Percentiles rank a stretch among this genome's conserved stretches.
Conservation (phyloP, 768 basidiomycete species). For the Sarcodon sp. region DNA sequence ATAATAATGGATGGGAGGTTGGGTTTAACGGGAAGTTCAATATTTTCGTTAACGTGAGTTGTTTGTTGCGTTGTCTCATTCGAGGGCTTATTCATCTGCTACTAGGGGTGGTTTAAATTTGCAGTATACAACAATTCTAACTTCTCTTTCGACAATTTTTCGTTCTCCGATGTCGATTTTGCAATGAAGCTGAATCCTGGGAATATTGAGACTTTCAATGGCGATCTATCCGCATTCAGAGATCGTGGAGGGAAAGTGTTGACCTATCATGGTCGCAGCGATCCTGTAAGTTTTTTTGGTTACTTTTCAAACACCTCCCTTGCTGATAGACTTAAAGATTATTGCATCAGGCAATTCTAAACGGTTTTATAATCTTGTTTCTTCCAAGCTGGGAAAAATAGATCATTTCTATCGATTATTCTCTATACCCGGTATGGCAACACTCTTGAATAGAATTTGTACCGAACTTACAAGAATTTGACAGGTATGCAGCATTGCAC, state of each 20-base stretch:
- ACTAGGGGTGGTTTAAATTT: neutral
- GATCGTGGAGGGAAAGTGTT: neutral
- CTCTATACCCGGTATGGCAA: neutral
- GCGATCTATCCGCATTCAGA: neutral
- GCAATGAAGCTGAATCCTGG: neutral
- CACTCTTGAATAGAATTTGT: neutral
- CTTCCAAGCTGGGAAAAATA: neutral
- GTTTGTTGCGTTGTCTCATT: too few species aligned
- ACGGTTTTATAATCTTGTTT: neutral
- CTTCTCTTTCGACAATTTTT: neutral
- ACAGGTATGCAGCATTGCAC: neutral
- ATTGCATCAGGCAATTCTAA: neutral
- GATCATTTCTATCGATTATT: neutral
- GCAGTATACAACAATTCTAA: neutral
- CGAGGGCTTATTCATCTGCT: too few species aligned
- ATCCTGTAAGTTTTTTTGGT: neutral
- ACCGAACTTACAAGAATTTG: too few species aligned
- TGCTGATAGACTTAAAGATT: neutral
- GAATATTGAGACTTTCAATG: neutral
- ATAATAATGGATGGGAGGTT: neutral
- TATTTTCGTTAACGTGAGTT: neutral
- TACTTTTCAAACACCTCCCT: neutral
- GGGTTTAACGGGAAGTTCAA: neutral
- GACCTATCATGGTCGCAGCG: neutral
- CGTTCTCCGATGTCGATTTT: neutral